Conservation (phyloP, 371 early-diverging fungal genomes). For the Rhizomucor pusillus region DNA sequence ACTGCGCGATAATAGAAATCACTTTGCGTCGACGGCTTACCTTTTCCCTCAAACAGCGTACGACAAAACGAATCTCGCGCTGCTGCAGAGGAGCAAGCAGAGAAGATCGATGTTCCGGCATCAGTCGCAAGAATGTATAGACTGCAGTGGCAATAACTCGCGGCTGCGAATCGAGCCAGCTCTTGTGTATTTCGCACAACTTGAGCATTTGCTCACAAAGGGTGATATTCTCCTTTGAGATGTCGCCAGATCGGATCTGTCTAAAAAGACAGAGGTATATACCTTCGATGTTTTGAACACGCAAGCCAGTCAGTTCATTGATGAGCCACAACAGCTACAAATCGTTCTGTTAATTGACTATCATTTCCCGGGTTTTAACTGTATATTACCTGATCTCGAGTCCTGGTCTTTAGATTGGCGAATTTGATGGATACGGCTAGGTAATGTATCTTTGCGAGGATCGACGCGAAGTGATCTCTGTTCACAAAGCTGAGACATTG, state of each 20-base stretch:
- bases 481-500: conserved; percentile 60
- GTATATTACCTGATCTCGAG: conserved; percentile 40
- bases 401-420: conserved; percentile 32
- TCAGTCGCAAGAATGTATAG: conserved; percentile 58
- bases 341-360: background rate
- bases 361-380: background rate
- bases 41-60: conserved; percentile 54
- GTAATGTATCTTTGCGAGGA: conserved; percentile 49
- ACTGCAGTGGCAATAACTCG: conserved; percentile 55
- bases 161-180: conserved; percentile 49
- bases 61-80: conserved; percentile 54
- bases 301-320: conserved; percentile 50
- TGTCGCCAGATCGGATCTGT: conserved; percentile 69
- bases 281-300: conserved; percentile 53
- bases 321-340: conserved; percentile 63
- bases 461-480: conserved; percentile 60
- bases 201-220: conserved; percentile 54
- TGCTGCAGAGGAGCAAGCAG: conserved; percentile 44
- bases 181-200: conserved; percentile 45
- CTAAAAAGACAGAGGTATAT: conserved; percentile 53
- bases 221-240: conserved; percentile 42
- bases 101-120: conserved; percentile 60
- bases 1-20: background rate
- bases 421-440: conserved; percentile 49
- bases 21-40: conserved; percentile 13